Conservation (phyloP, 179 eudicot genomes). For the Vitellaria paradoxa region DNA sequence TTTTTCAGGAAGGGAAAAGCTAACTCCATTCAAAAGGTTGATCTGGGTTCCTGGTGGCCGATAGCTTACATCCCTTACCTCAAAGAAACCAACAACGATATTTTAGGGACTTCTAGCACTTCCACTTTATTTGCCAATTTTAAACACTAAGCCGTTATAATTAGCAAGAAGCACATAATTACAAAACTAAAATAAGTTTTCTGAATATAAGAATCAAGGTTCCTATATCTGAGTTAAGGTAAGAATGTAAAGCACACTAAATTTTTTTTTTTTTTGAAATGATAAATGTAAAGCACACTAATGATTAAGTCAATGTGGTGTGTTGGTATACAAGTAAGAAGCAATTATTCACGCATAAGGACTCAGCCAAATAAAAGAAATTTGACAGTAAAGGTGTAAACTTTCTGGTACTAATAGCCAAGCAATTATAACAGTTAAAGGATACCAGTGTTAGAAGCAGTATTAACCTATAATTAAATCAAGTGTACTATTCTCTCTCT, state of each 20-base stretch:
- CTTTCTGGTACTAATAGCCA: not conserved
- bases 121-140: not conserved
- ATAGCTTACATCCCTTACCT: slow-evolving; percentile 73
- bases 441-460: too few relatives aligned
- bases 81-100: slow-evolving; percentile 15
- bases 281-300: too few relatives aligned
- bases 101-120: slow-evolving; percentile 13
- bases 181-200: not conserved
- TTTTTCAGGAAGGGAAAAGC: slow-evolving; percentile 61
- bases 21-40: slow-evolving; percentile 63
- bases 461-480: too few relatives aligned
- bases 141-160: not conserved
- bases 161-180: slow-evolving; percentile 13
- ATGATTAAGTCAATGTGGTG: not conserved
- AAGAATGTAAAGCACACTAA: too few relatives aligned
- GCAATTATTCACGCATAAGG: not conserved
- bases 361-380: not conserved
- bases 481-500: too few relatives aligned
- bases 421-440: not conserved
- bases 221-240: not conserved
- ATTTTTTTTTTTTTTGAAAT: too few relatives aligned
- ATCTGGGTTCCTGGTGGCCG: slow-evolving; percentile 81
- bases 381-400: too few relatives aligned
- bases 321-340: not conserved
- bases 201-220: not conserved